Evolutionary conservation across 106 monocot genomes (phyloP).

Genomic region (Dioscorea zingiberensis): DNA sequence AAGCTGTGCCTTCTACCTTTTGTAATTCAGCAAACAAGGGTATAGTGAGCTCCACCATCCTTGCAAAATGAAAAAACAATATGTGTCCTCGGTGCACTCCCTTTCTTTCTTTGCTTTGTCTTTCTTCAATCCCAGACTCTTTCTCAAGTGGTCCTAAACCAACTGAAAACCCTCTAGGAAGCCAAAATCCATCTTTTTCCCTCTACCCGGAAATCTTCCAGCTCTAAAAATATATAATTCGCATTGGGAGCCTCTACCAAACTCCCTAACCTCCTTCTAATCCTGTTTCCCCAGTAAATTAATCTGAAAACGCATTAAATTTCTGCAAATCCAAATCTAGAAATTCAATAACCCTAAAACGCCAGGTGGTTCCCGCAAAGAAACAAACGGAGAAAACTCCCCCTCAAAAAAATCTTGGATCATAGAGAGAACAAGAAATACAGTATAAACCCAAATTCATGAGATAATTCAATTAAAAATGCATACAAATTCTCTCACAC

Average conservation of each 20-base stretch:
- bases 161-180: not conserved
- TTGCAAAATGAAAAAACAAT: constrained; percentile 68
- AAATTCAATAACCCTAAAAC: too few relatives aligned
- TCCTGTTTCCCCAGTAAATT: not conserved
- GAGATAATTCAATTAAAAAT: too few relatives aligned
- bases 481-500: too few relatives aligned
- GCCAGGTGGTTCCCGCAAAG: too few relatives aligned
- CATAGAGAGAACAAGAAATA: too few relatives aligned
- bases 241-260: not conserved
- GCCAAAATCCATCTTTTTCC: not conserved
- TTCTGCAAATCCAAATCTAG: too few relatives aligned
- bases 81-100: constrained; percentile 41
- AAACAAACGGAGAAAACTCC: too few relatives aligned
- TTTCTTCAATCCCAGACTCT: constrained; percentile 14
- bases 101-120: constrained; percentile 10
- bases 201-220: not conserved
- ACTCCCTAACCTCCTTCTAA: not conserved
- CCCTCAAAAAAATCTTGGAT: too few relatives aligned
- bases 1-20: constrained; percentile 28
- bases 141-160: not conserved
- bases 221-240: not conserved
- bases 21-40: constrained; percentile 51
- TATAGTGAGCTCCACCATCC: constrained; percentile 58
- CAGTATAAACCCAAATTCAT: too few relatives aligned
- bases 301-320: too few relatives aligned